Evolutionary conservation across 306 rosid species (phyloP).

Genomic region (Rosa persica): DNA sequence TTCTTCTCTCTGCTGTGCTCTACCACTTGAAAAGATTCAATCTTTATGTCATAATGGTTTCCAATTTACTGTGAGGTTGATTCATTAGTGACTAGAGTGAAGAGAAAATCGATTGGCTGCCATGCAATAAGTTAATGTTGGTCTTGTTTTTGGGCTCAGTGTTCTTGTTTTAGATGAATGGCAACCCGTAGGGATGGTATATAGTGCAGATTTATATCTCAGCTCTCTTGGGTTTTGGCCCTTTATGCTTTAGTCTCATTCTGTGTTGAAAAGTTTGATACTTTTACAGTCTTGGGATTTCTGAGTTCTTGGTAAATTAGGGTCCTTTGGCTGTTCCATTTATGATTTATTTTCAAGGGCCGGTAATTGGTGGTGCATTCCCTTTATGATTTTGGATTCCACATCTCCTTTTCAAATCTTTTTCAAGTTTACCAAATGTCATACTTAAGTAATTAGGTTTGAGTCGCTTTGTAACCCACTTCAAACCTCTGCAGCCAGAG

Average conservation of each 20-base stretch:
- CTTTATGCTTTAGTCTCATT: neutral
- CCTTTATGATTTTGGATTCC: no score
- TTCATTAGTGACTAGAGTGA: neutral
- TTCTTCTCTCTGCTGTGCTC: neutral
- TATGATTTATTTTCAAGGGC: no score
- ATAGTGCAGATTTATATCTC: neutral
- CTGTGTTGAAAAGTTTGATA: neutral
- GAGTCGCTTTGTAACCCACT: no score
- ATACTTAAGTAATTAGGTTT: no score
- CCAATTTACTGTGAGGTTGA: neutral
- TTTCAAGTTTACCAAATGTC: no score
- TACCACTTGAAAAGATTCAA: neutral
- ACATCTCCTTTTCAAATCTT: no score
- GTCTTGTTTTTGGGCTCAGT: neutral
- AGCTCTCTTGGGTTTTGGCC: neutral
- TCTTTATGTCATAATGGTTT: neutral
- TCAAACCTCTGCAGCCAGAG: no score
- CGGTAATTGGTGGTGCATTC: no score
- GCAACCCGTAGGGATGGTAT: neutral
- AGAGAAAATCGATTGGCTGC: neutral
- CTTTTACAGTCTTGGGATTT: neutral
- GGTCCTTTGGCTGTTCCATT: neutral
- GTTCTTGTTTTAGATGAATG: neutral
- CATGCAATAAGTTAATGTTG: neutral
- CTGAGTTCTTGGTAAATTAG: neutral